Base-by-base conservation (phyloP, 1,139 yeast genomes). In the Yamadazyma blattariae region DNA sequence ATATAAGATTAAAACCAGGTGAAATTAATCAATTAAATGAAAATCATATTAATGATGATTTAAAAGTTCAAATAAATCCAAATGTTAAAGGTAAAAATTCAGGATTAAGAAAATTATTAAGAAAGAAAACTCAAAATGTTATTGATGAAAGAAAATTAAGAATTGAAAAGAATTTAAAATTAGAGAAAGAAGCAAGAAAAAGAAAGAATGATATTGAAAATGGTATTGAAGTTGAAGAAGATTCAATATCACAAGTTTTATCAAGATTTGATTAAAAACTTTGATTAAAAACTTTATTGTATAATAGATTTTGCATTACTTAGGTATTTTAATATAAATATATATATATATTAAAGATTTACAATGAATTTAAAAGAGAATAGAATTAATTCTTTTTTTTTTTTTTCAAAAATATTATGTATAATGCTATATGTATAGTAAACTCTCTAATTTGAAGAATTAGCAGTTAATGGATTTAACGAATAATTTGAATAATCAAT, bases 91-190 rank as follows among this genome's bases (percentile, higher is more conserved):
- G 88, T 33, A 86, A 85, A 59, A 86, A 89, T 62, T 87, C 97
- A 12, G 82, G 90, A 3, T 65, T 92, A 45, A 81, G 96, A 55
- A 75, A 80, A 38, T 82, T 82, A 55, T 65, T 87, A 60, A 79
- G 96, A 57, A 92, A 87, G 73, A 85, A 85, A 74, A 80, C 82
- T 36, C 80, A 78, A 57, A 88, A 89, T 54, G 92, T 90, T 35
- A 79, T 90, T 44, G 96, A 89, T 57, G 90, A 90, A 57, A 80
- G 97, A 50, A 83, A 82, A 51, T 54, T 84, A 57, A 79, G 95
- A 48, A 70, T 87, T n/a, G 94, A 92, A 56, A 77, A 75, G 43
- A 86, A 86, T 50, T 68, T 87, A 55, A 74, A 73, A 54, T 71
- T 71, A 50, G 97, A 92, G 59, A 85, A 88, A 60, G 77, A 76